Base-by-base conservation (phyloP, 1,139 yeast genomes). In the Candida smagusa region DNA sequence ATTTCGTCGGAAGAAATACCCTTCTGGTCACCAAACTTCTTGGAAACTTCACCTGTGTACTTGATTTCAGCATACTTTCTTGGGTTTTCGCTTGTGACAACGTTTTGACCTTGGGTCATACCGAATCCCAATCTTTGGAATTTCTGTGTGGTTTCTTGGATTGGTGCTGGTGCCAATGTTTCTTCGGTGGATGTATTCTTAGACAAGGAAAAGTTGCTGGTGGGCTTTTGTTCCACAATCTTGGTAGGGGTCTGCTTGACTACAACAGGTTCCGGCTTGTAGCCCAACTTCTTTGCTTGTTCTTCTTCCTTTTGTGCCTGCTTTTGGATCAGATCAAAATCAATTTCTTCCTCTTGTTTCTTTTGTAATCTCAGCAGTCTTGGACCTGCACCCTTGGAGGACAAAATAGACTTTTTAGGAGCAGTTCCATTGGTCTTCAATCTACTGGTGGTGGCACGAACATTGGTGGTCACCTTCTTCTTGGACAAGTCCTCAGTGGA, bases 1-100 rank as follows among this genome's bases (percentile, higher is more conserved):
- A 78, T 80, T 63, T 89, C 95, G 61, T 94, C 98, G 0, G 97
- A 89, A 0, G 97, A 90, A 47, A 92, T 94, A 39, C 90, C 96
- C 72, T 88, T 92, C 60, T 90, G 97, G 30, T 70, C 68, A 39
- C 97, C 97, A 60, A 75, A 92, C 62, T 89, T 87, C 54, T 74
- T 77, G 30, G 77, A 77, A 24, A 84, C 84, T 48, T 81, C 82
- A 30, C 92, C 92, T 2, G 88, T 79, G 57, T 83, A 76, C 45
- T 65, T 61, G 46, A 72, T 66, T 58, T 78, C 82, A 47, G 74
- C 72, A 46, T 66, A 65, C 40, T 63, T 59, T 47, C 69, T 67
- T 19, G 65, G 56, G 28, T 60, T 57, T 9, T 68, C 54, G 12
- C 63, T 49, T 13, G 61, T 52, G 11, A 65, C 52, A 19, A 53